These are phyloP conservation scores for Trichoderma orchidacearum DNA, from an alignment of 495 filamentous ascomycete species.

Conservation along the genomic window DNA sequence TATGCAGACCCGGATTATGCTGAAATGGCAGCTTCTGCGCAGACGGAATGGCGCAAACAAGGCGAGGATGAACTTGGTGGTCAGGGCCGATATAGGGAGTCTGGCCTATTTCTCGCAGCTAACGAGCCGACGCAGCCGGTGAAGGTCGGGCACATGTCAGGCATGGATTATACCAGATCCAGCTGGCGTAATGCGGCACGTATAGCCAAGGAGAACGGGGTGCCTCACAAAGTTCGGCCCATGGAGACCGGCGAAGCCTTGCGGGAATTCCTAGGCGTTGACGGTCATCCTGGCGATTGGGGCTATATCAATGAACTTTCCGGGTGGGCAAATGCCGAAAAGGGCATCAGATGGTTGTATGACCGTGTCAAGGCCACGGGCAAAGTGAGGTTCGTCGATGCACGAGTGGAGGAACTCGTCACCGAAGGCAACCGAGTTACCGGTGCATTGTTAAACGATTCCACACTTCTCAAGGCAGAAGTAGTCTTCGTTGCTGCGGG, in stretches of 20 bases:
- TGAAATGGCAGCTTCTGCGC: slow-evolving; percentile 51
- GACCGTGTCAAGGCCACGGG: slow-evolving; percentile 35
- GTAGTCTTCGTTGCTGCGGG: slow-evolving; percentile 72
- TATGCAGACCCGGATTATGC: slow-evolving; percentile 65
- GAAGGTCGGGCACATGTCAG: slow-evolving; percentile 27
- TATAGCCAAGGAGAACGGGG: slow-evolving; percentile 20
- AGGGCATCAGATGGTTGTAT: slow-evolving; percentile 50
- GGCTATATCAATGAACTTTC: slow-evolving; percentile 73
- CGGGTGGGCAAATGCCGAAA: slow-evolving; percentile 79
- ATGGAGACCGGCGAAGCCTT: slow-evolving; percentile 37
- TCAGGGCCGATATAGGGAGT: slow-evolving; percentile 59
- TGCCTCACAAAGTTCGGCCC: slow-evolving; percentile 35
- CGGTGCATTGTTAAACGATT: slow-evolving; percentile 43
- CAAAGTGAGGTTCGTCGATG: slow-evolving; percentile 50
- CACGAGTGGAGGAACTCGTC: slow-evolving; percentile 44
- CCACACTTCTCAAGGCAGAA: slow-evolving; percentile 44
- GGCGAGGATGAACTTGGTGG: slow-evolving; percentile 36
- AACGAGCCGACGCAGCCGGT: slow-evolving; percentile 20
- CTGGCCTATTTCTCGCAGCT: slow-evolving; percentile 57
- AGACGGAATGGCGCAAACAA: slow-evolving; percentile 54
- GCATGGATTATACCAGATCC: slow-evolving; percentile 49
- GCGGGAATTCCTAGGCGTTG: slow-evolving; percentile 27
- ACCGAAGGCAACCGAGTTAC: slow-evolving; percentile 20
- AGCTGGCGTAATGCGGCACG: slow-evolving; percentile 50
- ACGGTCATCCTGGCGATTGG: slow-evolving; percentile 39